phyloP scores from a whole-genome alignment of 495 filamentous ascomycete genomes.

The Talaromyces nanjingensis region DNA sequence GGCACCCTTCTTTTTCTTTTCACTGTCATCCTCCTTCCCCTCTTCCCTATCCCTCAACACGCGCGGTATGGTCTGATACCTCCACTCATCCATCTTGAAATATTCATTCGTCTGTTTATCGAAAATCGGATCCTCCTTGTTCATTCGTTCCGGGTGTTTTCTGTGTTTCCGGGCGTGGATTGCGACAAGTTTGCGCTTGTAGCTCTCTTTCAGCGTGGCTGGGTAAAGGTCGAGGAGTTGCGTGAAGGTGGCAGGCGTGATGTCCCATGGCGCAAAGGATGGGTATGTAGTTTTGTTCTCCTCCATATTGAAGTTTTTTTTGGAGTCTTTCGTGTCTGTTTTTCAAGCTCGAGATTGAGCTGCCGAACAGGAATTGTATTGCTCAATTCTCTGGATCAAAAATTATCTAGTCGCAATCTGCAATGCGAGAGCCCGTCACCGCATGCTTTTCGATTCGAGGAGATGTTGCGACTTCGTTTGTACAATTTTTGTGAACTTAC shows the following conservation, averaged over 20 bases:
- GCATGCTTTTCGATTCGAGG: not conserved
- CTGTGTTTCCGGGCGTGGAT: constrained; percentile 13
- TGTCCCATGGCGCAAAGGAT: constrained; percentile 22
- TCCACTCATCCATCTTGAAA: constrained; percentile 24
- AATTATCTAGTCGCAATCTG: not conserved
- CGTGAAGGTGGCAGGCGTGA: constrained; percentile 26
- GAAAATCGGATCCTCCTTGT: constrained; percentile 2
- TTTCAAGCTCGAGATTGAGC: not conserved
- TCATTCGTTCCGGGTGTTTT: constrained; percentile 11
- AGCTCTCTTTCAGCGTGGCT: constrained; percentile 20
- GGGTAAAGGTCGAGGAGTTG: constrained; percentile 25
- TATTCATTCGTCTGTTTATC: constrained; percentile 17
- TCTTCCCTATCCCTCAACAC: constrained; percentile 10
- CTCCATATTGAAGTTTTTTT: constrained; percentile 2
- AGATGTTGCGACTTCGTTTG: not conserved
- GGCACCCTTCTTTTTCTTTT: constrained; percentile 4
- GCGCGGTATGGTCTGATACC: constrained; percentile 26
- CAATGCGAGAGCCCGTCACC: not conserved
- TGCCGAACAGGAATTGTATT: too few relatives aligned
- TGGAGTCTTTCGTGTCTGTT: not conserved
- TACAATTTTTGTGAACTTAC: not conserved
- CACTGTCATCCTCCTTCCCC: constrained; percentile 3
- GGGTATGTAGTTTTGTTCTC: not conserved
- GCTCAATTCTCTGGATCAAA: too few relatives aligned
- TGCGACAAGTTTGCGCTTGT: constrained; percentile 16